Percentiles rank a stretch among this genome's conserved stretches.
These are phyloP conservation scores for Suhomyces pyralidae DNA, from an alignment of 805 yeast species.

Conservation along the genomic window DNA sequence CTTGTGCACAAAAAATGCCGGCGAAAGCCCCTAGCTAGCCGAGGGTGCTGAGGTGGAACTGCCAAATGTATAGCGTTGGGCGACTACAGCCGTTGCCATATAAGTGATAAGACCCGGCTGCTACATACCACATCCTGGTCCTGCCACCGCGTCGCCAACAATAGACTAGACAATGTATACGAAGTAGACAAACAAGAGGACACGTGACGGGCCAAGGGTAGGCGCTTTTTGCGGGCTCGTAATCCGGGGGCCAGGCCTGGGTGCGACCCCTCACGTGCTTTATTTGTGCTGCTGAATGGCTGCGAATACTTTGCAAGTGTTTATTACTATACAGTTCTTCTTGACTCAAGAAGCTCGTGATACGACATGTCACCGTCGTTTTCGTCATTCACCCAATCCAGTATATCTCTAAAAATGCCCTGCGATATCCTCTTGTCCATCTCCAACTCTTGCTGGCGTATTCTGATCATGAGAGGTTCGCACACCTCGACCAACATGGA, in stretches of 20 bases:
- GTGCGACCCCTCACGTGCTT: too few relatives aligned
- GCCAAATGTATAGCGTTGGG: not conserved
- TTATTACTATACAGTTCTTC: constrained; percentile 1
- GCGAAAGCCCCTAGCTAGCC: not conserved
- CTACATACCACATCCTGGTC: too few relatives aligned
- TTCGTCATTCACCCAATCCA: constrained; percentile 56
- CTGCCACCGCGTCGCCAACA: too few relatives aligned
- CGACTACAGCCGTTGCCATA: not conserved
- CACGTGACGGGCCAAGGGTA: too few relatives aligned
- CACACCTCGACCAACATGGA: constrained; percentile 75
- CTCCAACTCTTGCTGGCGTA: constrained; percentile 58
- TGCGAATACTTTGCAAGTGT: not conserved
- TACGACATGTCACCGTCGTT: constrained; percentile 40
- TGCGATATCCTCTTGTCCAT: constrained; percentile 57
- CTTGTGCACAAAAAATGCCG: not conserved
- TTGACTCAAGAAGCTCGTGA: constrained; percentile 6
- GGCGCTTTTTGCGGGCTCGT: too few relatives aligned
- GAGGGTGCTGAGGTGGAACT: not conserved
- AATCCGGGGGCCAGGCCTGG: too few relatives aligned
- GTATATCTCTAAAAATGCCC: constrained; percentile 59
- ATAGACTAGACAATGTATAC: too few relatives aligned
- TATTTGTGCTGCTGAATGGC: not conserved
- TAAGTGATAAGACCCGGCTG: too few relatives aligned
- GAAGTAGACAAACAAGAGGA: not conserved
- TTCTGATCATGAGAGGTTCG: constrained; percentile 57